These are phyloP conservation scores for Candida sanyiensis DNA, from an alignment of 805 yeast genomes.

Conservation along the genomic window DNA sequence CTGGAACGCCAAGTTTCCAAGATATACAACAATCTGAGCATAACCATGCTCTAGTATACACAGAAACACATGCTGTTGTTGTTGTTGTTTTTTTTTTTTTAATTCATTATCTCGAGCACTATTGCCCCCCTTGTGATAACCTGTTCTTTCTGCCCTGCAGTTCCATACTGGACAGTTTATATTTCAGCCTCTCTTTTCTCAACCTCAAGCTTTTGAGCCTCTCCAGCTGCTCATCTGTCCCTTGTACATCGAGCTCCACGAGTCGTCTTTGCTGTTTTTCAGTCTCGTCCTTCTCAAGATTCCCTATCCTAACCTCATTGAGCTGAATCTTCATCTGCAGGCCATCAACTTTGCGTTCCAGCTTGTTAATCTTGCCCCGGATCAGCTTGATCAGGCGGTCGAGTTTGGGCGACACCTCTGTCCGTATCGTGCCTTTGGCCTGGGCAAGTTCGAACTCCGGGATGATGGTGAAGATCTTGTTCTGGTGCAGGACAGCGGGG, in stretches of 20 bases:
- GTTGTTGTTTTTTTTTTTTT: too few relatives aligned
- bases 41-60: conserved; percentile 19
- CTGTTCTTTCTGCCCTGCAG: conserved; percentile 25
- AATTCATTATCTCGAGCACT: conserved; percentile 1
- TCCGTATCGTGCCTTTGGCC: conserved; percentile 34
- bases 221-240: conserved; percentile 33
- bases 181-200: conserved; percentile 40
- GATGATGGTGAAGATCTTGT: conserved; percentile 44
- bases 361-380: conserved; percentile 29
- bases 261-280: conserved; percentile 2
- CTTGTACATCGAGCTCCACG: conserved; percentile 19
- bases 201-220: conserved; percentile 35
- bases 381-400: conserved; percentile 28
- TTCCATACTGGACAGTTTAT: conserved; percentile 29
- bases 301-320: conserved; percentile 35
- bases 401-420: conserved; percentile 39
- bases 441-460: conserved; percentile 42
- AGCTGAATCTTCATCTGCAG: conserved; percentile 34
- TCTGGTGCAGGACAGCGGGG: conserved; percentile 36
- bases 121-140: conserved; percentile 17
- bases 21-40: conserved; percentile 22
- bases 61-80: too few relatives aligned
- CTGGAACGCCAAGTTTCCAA: conserved; percentile 36
- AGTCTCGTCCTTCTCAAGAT: conserved; percentile 20
- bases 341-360: conserved; percentile 28